Conservation (phyloP, 441 rosid genomes). For the Isatis lusitanica region DNA sequence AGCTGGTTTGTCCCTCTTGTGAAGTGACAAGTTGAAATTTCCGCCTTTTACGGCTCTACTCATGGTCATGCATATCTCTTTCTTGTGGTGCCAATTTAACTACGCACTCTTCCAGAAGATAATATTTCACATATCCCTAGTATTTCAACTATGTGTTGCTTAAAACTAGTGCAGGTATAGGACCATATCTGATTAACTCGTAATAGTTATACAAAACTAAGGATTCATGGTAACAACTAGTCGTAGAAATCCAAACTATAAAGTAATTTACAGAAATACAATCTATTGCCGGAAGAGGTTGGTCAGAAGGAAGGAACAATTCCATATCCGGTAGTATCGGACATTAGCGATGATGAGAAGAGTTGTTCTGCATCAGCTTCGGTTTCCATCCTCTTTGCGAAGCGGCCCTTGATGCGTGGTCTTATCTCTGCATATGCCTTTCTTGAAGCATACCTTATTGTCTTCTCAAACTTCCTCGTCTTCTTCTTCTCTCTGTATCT, state of each 20-base stretch:
- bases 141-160: not conserved
- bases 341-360: slow-evolving; percentile 52
- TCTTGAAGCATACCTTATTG: slow-evolving; percentile 94
- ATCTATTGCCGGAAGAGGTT: not conserved
- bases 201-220: slow-evolving; percentile 4
- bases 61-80: slow-evolving; percentile 14
- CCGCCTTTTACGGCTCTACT: slow-evolving; percentile 4
- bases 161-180: not conserved
- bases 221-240: slow-evolving; percentile 6
- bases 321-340: slow-evolving; percentile 56
- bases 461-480: slow-evolving; percentile 83
- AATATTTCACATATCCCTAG: not conserved
- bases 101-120: slow-evolving; percentile 5
- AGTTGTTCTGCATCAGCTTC: slow-evolving; percentile 63
- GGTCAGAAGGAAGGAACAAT: slow-evolving; percentile 75
- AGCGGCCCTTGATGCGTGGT: slow-evolving; percentile 88
- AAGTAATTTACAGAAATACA: slow-evolving; percentile 5
- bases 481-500: slow-evolving; percentile 96
- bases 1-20: not conserved
- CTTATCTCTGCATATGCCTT: slow-evolving; percentile 95
- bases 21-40: slow-evolving; percentile 5
- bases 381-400: slow-evolving; percentile 67
- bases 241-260: not conserved
- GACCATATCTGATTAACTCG: slow-evolving; percentile 14
- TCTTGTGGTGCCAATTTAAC: slow-evolving; percentile 18